phyloP scores from a whole-genome alignment of 2,329 filamentous ascomycete genomes.

The Thermoascus crustaceus region DNA sequence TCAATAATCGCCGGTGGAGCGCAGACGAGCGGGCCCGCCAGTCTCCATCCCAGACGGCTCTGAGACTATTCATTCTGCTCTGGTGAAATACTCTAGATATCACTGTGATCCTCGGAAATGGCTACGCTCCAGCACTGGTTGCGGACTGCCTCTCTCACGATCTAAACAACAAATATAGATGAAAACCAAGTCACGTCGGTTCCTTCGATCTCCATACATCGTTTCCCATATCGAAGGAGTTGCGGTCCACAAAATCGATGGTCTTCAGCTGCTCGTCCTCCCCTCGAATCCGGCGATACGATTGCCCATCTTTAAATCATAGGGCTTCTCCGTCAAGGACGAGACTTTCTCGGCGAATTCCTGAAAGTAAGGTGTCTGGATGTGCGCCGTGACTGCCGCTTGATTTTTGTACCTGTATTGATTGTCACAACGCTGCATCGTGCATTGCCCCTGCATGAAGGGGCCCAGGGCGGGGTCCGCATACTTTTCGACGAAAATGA shows the following conservation, averaged over 20 bases:
- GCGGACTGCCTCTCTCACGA: too few relatives aligned
- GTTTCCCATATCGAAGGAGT: constrained; percentile 8
- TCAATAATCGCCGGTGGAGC: too few relatives aligned
- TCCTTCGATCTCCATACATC: neutral
- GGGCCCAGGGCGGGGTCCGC: neutral
- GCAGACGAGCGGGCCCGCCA: too few relatives aligned
- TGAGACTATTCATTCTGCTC: too few relatives aligned
- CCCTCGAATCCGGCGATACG: constrained; percentile 13
- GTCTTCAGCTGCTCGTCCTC: constrained; percentile 15
- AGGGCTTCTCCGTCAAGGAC: constrained; percentile 14
- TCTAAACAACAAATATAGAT: too few relatives aligned
- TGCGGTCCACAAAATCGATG: neutral
- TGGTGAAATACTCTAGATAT: too few relatives aligned
- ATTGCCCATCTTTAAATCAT: constrained; percentile 16
- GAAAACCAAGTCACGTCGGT: too few relatives aligned
- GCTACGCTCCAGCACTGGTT: too few relatives aligned
- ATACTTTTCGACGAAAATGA: constrained; percentile 28
- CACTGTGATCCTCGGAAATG: too few relatives aligned
- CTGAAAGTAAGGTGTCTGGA: constrained; percentile 17
- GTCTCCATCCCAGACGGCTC: too few relatives aligned
- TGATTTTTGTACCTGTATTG: constrained; percentile 20
- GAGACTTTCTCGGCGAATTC: constrained; percentile 14
- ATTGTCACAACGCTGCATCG: neutral
- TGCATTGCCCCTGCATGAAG: neutral
- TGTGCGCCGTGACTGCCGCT: constrained; percentile 17